These are phyloP conservation scores for Amanita fuliginea DNA, from an alignment of 768 basidiomycete genomes.

Conservation along the genomic window DNA sequence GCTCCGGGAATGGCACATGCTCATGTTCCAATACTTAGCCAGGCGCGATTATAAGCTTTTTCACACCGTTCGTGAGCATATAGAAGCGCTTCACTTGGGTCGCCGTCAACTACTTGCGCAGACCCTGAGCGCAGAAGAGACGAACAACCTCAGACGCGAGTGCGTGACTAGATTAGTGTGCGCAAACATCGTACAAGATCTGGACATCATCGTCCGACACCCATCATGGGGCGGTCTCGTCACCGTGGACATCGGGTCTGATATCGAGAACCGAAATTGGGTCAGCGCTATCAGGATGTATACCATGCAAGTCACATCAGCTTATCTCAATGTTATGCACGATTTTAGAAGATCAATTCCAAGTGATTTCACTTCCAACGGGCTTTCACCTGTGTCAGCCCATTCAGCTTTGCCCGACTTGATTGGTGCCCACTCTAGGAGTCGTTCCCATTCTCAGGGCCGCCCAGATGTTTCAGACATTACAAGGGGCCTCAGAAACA, in stretches of 20 bases:
- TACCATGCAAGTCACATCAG: conserved; percentile 75
- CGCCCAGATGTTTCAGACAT: conserved; percentile 15
- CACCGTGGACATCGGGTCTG: conserved; percentile 81
- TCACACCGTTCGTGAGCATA: conserved; percentile 74
- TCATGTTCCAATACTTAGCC: conserved; percentile 87
- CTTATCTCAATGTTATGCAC: conserved; percentile 54
- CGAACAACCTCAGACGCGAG: conserved; percentile 66
- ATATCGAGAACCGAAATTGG: conserved; percentile 74
- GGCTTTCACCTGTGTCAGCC: conserved; percentile 47
- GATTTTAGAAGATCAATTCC: conserved; percentile 30
- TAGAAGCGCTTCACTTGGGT: conserved; percentile 87
- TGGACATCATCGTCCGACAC: conserved; percentile 96
- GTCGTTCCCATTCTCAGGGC: conserved; percentile 27
- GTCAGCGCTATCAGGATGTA: conserved; percentile 87
- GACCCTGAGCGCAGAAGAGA: conserved; percentile 82
- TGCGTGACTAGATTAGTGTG: conserved; percentile 81
- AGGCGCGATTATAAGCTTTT: conserved; percentile 86
- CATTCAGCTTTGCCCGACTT: conserved; percentile 65
- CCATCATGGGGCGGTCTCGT: conserved; percentile 85
- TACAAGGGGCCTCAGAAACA: conserved; percentile 23
- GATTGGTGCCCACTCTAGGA: conserved; percentile 23
- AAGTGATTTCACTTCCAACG: conserved; percentile 27
- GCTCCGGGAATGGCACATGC: conserved; percentile 87
- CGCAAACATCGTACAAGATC: conserved; percentile 84
- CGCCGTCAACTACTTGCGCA: conserved; percentile 83